phyloP scores from a whole-genome alignment of 768 basidiomycete genomes.

The Bullera alba region DNA sequence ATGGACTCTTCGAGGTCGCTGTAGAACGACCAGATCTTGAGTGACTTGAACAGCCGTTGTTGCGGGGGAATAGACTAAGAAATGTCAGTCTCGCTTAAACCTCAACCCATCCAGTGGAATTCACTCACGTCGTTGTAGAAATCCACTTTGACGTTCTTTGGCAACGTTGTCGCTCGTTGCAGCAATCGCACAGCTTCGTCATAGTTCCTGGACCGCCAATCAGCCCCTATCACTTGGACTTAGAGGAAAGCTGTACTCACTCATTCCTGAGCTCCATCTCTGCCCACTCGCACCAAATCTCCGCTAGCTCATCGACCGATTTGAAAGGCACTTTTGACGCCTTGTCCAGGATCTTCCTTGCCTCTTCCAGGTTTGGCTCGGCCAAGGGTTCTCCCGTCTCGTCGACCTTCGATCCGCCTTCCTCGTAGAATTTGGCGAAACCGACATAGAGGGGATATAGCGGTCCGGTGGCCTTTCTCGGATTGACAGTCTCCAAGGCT shows the following conservation, averaged over 20 bases:
- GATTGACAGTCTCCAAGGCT: conserved; percentile 78
- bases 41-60: conserved; percentile 86
- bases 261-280: conserved; percentile 96
- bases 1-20: conserved; percentile 96
- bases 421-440: conserved; percentile 96
- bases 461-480: conserved; percentile 84
- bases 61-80: conserved; percentile 72
- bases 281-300: conserved; percentile 99
- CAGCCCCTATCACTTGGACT: not conserved
- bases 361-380: conserved; percentile 72
- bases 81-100: not conserved
- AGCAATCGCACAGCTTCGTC: conserved; percentile 91
- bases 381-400: conserved; percentile 57
- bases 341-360: conserved; percentile 88
- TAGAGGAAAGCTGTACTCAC: conserved; percentile 51
- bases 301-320: conserved; percentile 93
- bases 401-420: conserved; percentile 61
- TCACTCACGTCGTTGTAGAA: conserved; percentile 84
- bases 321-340: conserved; percentile 86
- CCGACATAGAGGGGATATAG: conserved; percentile 84
- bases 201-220: conserved; percentile 62
- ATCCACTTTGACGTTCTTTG: conserved; percentile 80
- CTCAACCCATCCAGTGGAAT: not conserved
- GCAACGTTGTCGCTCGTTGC: conserved; percentile 89
- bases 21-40: conserved; percentile 99